Percentiles rank a stretch among this genome's conserved stretches.
These are phyloP conservation scores for Colletotrichum incanum DNA, from an alignment of 2,329 filamentous ascomycete species.

Conservation along the genomic window DNA sequence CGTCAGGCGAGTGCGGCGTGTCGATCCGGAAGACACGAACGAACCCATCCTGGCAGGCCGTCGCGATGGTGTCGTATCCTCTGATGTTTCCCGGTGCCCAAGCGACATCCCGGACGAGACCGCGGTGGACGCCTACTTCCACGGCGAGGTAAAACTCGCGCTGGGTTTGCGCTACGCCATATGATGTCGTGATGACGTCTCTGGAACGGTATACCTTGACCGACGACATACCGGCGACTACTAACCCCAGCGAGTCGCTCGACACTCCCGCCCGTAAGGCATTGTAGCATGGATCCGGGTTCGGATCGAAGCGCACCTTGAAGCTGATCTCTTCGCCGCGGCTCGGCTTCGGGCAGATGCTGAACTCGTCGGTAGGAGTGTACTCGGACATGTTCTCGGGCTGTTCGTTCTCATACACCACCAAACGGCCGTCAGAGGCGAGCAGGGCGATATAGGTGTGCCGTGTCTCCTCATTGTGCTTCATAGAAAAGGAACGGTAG, in stretches of 20 bases:
- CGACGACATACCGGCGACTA: slow-evolving; percentile 87
- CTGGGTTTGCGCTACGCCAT: slow-evolving; percentile 69
- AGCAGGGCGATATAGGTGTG: slow-evolving; percentile 91
- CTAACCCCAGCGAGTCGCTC: slow-evolving; percentile 82
- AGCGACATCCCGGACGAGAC: slow-evolving; percentile 87
- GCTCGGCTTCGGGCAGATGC: slow-evolving; percentile 78
- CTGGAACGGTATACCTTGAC: slow-evolving; percentile 88
- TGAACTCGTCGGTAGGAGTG: slow-evolving; percentile 81
- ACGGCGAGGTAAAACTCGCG: slow-evolving; percentile 90
- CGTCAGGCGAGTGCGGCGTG: slow-evolving; percentile 66
- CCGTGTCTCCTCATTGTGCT: slow-evolving; percentile 82
- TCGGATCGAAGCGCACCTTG: slow-evolving; percentile 89
- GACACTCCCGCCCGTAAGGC: slow-evolving; percentile 87
- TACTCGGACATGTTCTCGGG: slow-evolving; percentile 87
- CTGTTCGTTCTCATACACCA: slow-evolving; percentile 87
- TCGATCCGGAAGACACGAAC: slow-evolving; percentile 90
- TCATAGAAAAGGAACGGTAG: slow-evolving; percentile 89
- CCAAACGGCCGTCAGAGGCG: slow-evolving; percentile 84
- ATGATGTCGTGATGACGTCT: slow-evolving; percentile 67
- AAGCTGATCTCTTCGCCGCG: slow-evolving; percentile 92
- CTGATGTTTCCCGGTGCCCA: slow-evolving; percentile 95
- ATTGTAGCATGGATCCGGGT: slow-evolving; percentile 84
- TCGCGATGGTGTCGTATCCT: slow-evolving; percentile 91
- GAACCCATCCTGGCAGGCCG: slow-evolving; percentile 92
- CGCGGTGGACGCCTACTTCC: slow-evolving; percentile 80